Conservation (phyloP, 2,329 filamentous ascomycete species). For the Dactylella cylindrospora region DNA sequence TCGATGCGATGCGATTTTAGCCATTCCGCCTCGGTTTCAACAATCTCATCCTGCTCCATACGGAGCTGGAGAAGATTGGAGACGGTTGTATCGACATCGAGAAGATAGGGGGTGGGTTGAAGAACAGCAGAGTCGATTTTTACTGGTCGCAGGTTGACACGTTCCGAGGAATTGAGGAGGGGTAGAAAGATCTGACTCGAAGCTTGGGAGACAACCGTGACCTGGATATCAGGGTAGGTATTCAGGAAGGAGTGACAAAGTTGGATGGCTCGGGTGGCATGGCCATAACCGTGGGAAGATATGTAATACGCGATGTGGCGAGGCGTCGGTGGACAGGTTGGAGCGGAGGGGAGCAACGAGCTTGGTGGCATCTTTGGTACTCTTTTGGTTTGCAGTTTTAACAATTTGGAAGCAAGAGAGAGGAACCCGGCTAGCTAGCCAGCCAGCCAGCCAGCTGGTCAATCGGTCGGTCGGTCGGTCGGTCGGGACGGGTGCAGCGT, state of each 20-base stretch:
- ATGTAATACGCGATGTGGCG: constrained; percentile 42
- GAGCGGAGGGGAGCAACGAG: too few species aligned
- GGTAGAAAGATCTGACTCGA: constrained; percentile 38
- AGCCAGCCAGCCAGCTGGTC: too few species aligned
- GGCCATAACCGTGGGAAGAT: constrained; percentile 40
- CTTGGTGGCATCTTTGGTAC: too few species aligned
- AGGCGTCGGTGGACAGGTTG: too few species aligned
- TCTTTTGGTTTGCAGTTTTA: too few species aligned
- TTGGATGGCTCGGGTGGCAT: constrained; percentile 37
- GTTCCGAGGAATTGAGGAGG: constrained; percentile 23
- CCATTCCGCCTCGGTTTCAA: constrained; percentile 18
- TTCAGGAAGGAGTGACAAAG: constrained; percentile 32
- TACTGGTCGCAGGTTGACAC: constrained; percentile 25
- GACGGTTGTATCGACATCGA: constrained; percentile 24
- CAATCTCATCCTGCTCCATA: constrained; percentile 4
- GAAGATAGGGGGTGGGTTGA: constrained; percentile 31
- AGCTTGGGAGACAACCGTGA: constrained; percentile 30
- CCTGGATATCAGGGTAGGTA: constrained; percentile 15
- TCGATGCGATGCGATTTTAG: constrained; percentile 15
- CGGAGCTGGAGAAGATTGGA: constrained; percentile 16
- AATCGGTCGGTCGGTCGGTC: too few species aligned
- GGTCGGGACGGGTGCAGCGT: too few species aligned
- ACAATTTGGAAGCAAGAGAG: too few species aligned
- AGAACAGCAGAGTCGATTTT: constrained; percentile 28
- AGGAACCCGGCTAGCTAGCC: too few species aligned